Conservation (phyloP, 176 grass and related monocot genomes). For the Ensete ventricosum region DNA sequence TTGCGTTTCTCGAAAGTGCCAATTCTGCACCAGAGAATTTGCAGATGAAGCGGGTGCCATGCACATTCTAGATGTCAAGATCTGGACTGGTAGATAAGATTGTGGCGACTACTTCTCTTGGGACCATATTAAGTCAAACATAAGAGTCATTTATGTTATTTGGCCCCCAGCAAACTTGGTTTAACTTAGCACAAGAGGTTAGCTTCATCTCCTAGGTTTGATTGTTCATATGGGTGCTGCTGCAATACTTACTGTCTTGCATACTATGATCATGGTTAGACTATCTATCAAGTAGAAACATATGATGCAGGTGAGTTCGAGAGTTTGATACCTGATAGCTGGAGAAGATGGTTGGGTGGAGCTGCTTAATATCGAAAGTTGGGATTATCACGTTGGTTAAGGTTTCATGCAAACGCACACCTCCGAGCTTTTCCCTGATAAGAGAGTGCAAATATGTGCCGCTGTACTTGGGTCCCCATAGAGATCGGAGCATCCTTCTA, state of each 20-base stretch:
- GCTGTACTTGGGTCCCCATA: neutral
- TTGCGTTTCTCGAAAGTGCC: neutral
- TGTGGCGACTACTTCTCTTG: too few species aligned
- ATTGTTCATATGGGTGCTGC: too few species aligned
- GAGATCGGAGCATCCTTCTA: neutral
- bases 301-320: neutral
- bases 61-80: too few species aligned
- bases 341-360: constrained; percentile 60
- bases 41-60: too few species aligned
- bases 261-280: neutral
- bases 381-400: constrained; percentile 59
- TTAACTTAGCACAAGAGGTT: too few species aligned
- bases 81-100: too few species aligned
- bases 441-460: constrained; percentile 51
- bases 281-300: neutral
- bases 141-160: too few species aligned
- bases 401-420: constrained; percentile 28
- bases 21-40: neutral
- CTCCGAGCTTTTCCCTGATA: constrained; percentile 25
- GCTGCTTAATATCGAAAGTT: constrained; percentile 36
- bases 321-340: constrained; percentile 38
- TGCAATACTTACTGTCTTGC: neutral
- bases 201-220: too few species aligned
- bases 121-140: too few species aligned
- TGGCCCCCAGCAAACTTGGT: too few species aligned